These are phyloP conservation scores for Diaporthe nobilis DNA, from an alignment of 2,329 filamentous ascomycete genomes.

Conservation along the genomic window DNA sequence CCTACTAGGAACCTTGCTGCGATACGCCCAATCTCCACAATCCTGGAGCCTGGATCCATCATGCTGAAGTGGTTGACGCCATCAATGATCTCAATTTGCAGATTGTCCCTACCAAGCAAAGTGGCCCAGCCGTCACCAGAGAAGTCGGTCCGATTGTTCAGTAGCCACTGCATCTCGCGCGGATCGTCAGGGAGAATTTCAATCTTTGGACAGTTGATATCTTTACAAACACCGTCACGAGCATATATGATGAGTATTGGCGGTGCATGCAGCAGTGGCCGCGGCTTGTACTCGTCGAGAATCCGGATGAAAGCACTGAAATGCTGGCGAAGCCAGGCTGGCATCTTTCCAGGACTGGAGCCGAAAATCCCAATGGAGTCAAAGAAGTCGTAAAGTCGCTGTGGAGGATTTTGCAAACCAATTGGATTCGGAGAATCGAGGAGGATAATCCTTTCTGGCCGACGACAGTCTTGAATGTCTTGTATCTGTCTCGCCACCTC, in stretches of 20 bases:
- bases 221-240: not conserved
- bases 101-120: slow-evolving; percentile 1
- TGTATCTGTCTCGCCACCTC: not conserved
- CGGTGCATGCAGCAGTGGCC: not conserved
- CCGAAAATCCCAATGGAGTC: slow-evolving; percentile 19
- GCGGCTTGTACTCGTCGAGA: slow-evolving; percentile 7
- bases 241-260: slow-evolving; percentile 15
- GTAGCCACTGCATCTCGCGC: slow-evolving; percentile 10
- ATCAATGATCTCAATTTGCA: not conserved
- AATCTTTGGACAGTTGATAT: not conserved
- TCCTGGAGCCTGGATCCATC: slow-evolving; percentile 2
- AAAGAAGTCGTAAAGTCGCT: slow-evolving; percentile 21
- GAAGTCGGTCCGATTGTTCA: slow-evolving; percentile 9
- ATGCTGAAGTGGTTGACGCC: slow-evolving; percentile 23
- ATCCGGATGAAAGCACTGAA: slow-evolving; percentile 15
- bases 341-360: slow-evolving; percentile 1
- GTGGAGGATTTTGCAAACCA: slow-evolving; percentile 5
- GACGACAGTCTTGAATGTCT: not conserved
- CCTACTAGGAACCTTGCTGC: not conserved
- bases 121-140: slow-evolving; percentile 16
- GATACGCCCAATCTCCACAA: not conserved
- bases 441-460: not conserved
- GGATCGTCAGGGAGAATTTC: not conserved
- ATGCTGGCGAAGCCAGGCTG: slow-evolving; percentile 16
- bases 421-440: slow-evolving; percentile 8